Evolutionary conservation across 768 basidiomycete genomes (phyloP), one percentile per base, ranked within the genome.

Genomic region (Hirschioporus abietinus): DNA sequence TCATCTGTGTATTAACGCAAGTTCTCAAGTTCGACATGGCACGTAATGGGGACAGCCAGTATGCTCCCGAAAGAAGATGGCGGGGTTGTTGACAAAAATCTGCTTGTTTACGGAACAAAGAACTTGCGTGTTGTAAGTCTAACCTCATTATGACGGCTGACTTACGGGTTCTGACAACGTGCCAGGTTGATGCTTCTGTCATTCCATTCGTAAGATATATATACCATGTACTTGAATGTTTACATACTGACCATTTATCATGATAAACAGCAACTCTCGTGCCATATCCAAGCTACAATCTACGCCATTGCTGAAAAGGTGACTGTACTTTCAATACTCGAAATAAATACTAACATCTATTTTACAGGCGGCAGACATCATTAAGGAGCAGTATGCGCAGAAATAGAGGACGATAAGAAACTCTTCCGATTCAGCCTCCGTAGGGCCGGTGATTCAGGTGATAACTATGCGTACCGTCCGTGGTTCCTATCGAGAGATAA

Each of bases 11-110:
- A 65, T 35, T 0, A 20, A 70, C 15, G 27, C 58, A 5, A 63
- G 63, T 27, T 66, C 62, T 9, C 63, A 66, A 52, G 42, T 6
- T 52, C 42, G 2, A 52, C 42, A 3, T 52, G 42, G 42, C 78
- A 80, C 65, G 75, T 74, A 23, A 72, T 76, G 27, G 78, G 81
- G 3, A 77, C 80, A 1, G 67, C 78, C 65, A 71, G 78, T 8
- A 81, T 83, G 80, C 72, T 81, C 72, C 80, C 81, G 9, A 68
- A 67, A 63, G 74, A 74, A 26, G 65, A 77, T 36, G 81, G 81
- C n/a, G 78, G 78, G 26, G 76, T 77, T 15, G 77, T 79, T 35
- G 74, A 76, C 64, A 61, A 70, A 1, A 61, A 70, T 18, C 66
- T 79, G 18, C 71, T 67, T 60, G 77, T 79, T 1, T 79, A 76